Base-by-base conservation (phyloP, 108 stramenopile species). In the Epithemia pelagica region DNA sequence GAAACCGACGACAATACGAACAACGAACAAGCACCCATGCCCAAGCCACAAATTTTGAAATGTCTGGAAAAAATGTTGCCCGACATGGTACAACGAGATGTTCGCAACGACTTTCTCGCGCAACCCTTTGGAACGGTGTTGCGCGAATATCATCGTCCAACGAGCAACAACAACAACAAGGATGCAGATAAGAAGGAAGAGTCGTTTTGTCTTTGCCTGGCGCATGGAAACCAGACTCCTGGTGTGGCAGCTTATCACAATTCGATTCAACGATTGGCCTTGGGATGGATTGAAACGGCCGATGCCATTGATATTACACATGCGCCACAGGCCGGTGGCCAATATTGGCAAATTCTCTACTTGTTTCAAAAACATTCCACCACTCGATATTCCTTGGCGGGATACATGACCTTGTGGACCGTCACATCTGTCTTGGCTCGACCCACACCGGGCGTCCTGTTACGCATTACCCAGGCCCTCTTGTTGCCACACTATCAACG, bases 251-350 rank as follows among this genome's bases (percentile, higher is more conserved):
- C 77, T 10, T 92, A 84, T 66, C 88, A 89, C 61, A 55, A 81
- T 52, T 32, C 70, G 29, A 79, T 89, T 2, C 84, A 92, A 74
- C 76, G 66, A 52, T 54, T 92, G 25, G 80, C 87, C 19, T 73
- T 83, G 5, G 89, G 76, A 65, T 92, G 74, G 53, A 92, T 92
- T 66, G 91, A 92, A 72, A 89, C 77, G 52, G 91, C 85, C 15
- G 82, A 85, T 59, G 71, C 70, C 27, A 84, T 92, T 19, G 71
- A 89, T 61, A 62, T 89, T 30, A 46, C 37, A 15, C 37, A 46
- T 46, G 63, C 69, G 0, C 59, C 75, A n/a, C 58, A 59, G 7
- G 59, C 59, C 56, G 71, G 73, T 52, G 77, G 73, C 30, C 67
- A 72, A 29, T 79, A 69, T 67, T 92, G 91, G 91, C 82, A 84